phyloP scores from a whole-genome alignment of 2,329 filamentous ascomycete species.

The Fusarium pseudograminearum region DNA sequence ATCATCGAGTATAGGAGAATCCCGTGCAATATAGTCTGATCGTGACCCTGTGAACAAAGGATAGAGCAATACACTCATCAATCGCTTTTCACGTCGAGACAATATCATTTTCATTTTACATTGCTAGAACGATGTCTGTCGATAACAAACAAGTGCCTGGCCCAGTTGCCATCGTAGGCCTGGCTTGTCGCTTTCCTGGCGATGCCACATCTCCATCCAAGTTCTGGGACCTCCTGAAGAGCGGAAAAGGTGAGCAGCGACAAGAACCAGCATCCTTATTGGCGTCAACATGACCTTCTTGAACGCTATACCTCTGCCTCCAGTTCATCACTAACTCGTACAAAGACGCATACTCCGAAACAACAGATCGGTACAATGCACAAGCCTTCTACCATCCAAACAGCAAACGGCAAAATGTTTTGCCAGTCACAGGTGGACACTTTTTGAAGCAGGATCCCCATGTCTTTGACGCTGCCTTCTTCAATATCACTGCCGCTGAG shows the following conservation, averaged over 20 bases:
- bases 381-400: constrained; percentile 13
- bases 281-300: neutral
- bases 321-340: neutral
- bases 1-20: neutral
- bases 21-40: neutral
- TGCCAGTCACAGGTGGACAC: neutral
- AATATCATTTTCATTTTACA: neutral
- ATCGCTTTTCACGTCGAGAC: neutral
- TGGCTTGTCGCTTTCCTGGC: constrained; percentile 16
- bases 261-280: neutral
- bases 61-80: neutral
- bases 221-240: constrained; percentile 18
- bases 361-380: constrained; percentile 1
- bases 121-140: neutral
- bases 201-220: constrained; percentile 2
- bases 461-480: constrained; percentile 19
- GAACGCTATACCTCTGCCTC: neutral
- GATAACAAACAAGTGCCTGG: neutral
- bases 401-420: neutral
- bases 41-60: neutral
- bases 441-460: neutral
- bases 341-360: neutral
- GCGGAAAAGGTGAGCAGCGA: neutral
- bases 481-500: constrained; percentile 6
- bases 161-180: constrained; percentile 26